Base-by-base conservation (phyloP, 2,329 filamentous ascomycete genomes). In the Fonsecaea nubica region DNA sequence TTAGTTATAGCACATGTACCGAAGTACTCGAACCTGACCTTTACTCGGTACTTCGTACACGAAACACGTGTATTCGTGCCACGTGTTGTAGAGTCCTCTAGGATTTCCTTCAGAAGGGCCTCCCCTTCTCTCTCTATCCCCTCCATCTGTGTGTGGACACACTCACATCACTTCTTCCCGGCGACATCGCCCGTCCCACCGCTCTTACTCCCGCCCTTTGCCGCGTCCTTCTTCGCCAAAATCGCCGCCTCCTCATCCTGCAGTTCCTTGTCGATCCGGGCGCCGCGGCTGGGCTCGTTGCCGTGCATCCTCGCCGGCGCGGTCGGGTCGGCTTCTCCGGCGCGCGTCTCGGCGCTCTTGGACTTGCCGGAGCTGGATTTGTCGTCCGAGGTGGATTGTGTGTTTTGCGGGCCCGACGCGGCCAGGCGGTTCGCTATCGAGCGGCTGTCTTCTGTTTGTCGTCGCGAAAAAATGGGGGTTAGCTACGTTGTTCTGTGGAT, bases 281-380 rank as follows among this genome's bases (percentile, higher is more conserved):
- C 81, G 18, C 82, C 82, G 68, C 77, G 79, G 7, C 80, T 82
- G 5, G 82, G 82, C 52, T 78, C 70, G 66, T 83, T 80, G 59
- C 82, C 82, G 64, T 83, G 82, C 62, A 80, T 62, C 63, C 67
- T 75, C 4, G 82, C 82, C n/a, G 71, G 71, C 62, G 77, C 71
- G 5, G 78, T 81, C 15, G 81, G 77, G 63, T 83, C 78, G 21
- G 73, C 69, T 30, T 81, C 69, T 48, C 72, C 69, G 5, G 74
- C 58, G 21, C 68, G 67, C 63, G 78, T 55, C 73, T 74, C 54
- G 65, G 73, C 67, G 78, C 58, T 55, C 54, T 66, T 52, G 9
- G 45, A 38, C 50, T 71, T 71, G 25, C 69, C 55, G 1, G 64
- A 68, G 3, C n/a, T 30, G 42, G 56, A 32, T 48, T 71, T 69